Base-by-base conservation (phyloP, 805 yeast genomes). In the Tetrapisispora fleetii region DNA sequence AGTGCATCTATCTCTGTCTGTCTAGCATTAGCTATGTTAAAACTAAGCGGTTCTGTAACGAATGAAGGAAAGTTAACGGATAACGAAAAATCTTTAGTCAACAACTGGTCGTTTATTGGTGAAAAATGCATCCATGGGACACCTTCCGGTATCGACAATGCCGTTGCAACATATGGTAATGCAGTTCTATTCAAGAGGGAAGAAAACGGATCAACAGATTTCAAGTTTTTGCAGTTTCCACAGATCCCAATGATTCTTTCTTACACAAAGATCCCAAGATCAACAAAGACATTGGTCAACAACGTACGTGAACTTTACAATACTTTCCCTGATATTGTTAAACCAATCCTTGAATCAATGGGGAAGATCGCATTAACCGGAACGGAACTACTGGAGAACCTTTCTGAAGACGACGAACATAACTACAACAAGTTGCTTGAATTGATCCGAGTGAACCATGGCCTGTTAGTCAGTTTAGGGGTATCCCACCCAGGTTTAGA, bases 71-170 rank as follows among this genome's bases (percentile, higher is more conserved):
- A 68, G 18, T 55, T 69, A 1, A 51, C 60, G 13, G 71, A 69
- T 38, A 65, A 61, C 4, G 81, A 76, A 47, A 72, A 81, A 24
- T 66, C 71, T n/a, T 76, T 81, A 52, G 80, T 93, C 51, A 91
- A 91, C 54, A 67, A 73, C 7, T 90, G 96, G 95, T 81, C 98
- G 1, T 84, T 84, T 54, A 74, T 91, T 71, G 98, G 97, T 37
- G 99, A 93, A 65, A 84, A 83, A 62, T 88, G 97, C 62, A 85
- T 90, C 56, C 98, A 91, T 62, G 98, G 98, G 1, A 89, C 85
- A 57, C 99, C 99, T 9, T 83, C 95, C 18, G 99, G 99, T 13
- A 88, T 93, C 47, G 99, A 93, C 64, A 93, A 93, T 61, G 89
- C 96, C 0, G 97, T 91, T 44, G 95, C 98, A 1, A 85, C 96